Conservation (phyloP, 2,329 filamentous ascomycete species). For the Endoconidiophora polonica region DNA sequence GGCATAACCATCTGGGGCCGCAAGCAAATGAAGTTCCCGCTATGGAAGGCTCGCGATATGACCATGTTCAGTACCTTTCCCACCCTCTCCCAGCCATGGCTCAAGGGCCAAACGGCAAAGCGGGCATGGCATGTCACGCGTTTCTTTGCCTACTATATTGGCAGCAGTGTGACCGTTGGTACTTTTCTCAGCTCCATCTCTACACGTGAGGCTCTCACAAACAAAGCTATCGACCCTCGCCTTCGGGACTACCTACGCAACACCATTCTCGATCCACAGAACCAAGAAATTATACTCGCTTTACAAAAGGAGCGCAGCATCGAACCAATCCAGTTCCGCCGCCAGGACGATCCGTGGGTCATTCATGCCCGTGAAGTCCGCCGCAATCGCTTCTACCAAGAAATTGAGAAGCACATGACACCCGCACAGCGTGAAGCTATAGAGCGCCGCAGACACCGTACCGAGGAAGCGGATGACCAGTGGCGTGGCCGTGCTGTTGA, state of each 20-base stretch:
- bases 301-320: constrained; percentile 13
- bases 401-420: constrained; percentile 8
- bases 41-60: constrained; percentile 22
- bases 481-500: constrained; percentile 7
- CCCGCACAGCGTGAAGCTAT: constrained; percentile 9
- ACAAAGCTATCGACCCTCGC: constrained; percentile 19
- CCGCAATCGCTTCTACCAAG: constrained; percentile 12
- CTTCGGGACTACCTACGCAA: constrained; percentile 16
- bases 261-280: constrained; percentile 13
- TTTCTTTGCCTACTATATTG: constrained; percentile 20
- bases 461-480: constrained; percentile 7
- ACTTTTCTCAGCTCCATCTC: constrained; percentile 20
- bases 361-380: constrained; percentile 11
- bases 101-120: constrained; percentile 17
- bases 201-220: constrained; percentile 16
- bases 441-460: constrained; percentile 3
- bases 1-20: constrained; percentile 18
- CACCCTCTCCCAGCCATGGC: constrained; percentile 13
- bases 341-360: constrained; percentile 12
- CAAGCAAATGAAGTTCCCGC: constrained; percentile 24
- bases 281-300: constrained; percentile 11
- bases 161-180: constrained; percentile 16
- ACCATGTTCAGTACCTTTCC: constrained; percentile 18
- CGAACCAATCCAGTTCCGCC: constrained; percentile 10
- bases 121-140: constrained; percentile 23